phyloP scores from a whole-genome alignment of 1,139 yeast species.

The Debaryomyces fabryi region DNA sequence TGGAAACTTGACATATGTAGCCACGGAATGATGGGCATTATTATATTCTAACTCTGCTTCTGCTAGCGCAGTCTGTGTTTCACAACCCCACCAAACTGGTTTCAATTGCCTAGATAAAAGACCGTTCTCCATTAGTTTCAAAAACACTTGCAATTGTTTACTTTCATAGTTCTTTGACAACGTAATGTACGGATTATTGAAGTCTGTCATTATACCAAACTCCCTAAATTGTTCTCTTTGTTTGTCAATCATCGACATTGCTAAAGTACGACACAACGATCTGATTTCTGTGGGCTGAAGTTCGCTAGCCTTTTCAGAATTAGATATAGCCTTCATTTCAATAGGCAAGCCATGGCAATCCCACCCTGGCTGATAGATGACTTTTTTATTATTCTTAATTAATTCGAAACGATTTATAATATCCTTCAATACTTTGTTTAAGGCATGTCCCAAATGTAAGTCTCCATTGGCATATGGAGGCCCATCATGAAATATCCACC shows the following conservation, averaged over 20 bases:
- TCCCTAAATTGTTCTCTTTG: constrained; percentile 68
- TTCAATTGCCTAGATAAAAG: constrained; percentile 80
- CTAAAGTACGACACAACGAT: constrained; percentile 66
- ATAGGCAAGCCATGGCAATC: constrained; percentile 98
- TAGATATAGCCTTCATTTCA: constrained; percentile 77
- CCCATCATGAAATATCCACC: constrained; percentile 89
- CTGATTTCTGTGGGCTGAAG: constrained; percentile 59
- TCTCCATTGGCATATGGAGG: constrained; percentile 99
- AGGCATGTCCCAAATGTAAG: constrained; percentile 89
- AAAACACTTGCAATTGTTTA: constrained; percentile 72
- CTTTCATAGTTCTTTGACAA: constrained; percentile 71
- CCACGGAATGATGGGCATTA: constrained; percentile 67
- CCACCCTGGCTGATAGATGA: constrained; percentile 91
- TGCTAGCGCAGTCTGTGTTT: constrained; percentile 90
- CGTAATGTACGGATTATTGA: constrained; percentile 72
- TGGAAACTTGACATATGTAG: constrained; percentile 75
- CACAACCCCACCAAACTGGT: constrained; percentile 98
- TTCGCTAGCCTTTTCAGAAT: constrained; percentile 17
- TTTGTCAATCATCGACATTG: constrained; percentile 58
- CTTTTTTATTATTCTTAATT: constrained; percentile 55
- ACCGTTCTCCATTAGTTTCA: constrained; percentile 63
- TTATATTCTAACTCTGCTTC: constrained; percentile 94
- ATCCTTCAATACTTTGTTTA: constrained; percentile 88
- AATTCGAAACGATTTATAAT: constrained; percentile 75
- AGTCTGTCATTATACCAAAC: constrained; percentile 84